Evolutionary conservation across 805 yeast species (phyloP).

Genomic region (Yamadazyma kitorensis): DNA sequence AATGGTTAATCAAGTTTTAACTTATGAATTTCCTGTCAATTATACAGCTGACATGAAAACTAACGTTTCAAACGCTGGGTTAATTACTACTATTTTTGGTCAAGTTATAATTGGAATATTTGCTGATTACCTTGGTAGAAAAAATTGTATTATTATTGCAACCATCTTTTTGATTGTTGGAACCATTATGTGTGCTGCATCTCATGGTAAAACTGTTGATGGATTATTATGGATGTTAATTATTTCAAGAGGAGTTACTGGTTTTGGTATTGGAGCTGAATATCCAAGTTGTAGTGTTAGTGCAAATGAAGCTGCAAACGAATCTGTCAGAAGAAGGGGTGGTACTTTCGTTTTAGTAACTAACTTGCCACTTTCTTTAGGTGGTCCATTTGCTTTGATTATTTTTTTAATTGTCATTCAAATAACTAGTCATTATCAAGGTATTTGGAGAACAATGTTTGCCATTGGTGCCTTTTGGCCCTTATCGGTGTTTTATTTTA

Average conservation of each 20-base stretch:
- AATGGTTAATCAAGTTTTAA: conserved; percentile 59
- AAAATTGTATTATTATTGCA: conserved; percentile 66
- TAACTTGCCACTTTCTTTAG: conserved; percentile 69
- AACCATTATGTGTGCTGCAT: conserved; percentile 63
- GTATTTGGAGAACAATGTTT: conserved; percentile 69
- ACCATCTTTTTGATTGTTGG: conserved; percentile 62
- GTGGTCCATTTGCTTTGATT: conserved; percentile 74
- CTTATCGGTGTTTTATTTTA: conserved; percentile 64
- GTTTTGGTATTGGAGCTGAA: conserved; percentile 79
- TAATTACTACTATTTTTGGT: conserved; percentile 70
- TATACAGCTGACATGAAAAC: conserved; percentile 52
- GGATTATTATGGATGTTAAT: conserved; percentile 80
- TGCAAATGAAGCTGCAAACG: conserved; percentile 74
- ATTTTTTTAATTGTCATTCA: conserved; percentile 66
- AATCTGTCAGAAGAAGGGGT: conserved; percentile 61
- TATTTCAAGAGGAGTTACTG: conserved; percentile 71
- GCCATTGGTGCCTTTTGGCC: conserved; percentile 71
- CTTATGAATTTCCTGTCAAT: conserved; percentile 42
- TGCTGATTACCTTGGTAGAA: conserved; percentile 66
- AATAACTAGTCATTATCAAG: conserved; percentile 49
- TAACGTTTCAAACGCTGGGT: conserved; percentile 64
- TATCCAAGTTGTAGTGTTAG: conserved; percentile 68
- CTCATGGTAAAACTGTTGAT: conserved; percentile 55
- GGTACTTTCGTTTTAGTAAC: conserved; percentile 64
- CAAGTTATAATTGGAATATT: conserved; percentile 63